Evolutionary conservation across 371 early-diverging fungal species (phyloP), one percentile per base, ranked within the genome.

Genomic region (Saksenaea vasiformis): DNA sequence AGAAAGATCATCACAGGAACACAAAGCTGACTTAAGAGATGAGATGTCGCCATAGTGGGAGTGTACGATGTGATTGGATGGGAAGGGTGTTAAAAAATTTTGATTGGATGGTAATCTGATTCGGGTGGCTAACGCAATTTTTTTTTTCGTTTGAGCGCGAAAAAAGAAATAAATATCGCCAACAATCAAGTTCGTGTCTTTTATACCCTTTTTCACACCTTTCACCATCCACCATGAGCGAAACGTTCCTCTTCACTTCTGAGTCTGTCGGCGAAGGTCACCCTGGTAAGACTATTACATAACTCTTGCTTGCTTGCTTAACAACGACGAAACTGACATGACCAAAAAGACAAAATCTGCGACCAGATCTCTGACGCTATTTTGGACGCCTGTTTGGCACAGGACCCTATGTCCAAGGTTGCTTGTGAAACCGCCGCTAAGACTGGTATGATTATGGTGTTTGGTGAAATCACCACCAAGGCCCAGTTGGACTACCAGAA

Each of bases 261-360:
- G 99, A 99, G 84, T 98, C 98, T 68, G 99, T 99, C 78, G 98
- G 99, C 77, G 97, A 97, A 87, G 99, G 99, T 68, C 99, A 99
- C 84, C 98, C 99, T 68, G 94, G 91, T 92, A 82, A 55, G 79
- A 76, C 62, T 51, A 8, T 22, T 22, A 47, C 10, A 10, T 54
- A 19, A 13, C 35, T 17, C 27, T 28, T 10, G 11, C n/a, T n/a
- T n/a, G n/a, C n/a, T n/a, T n/a, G n/a, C n/a, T n/a, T 34, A 17
- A 17, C 17, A 9, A 47, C 4, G 22, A 22, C 22, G 10, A 10
- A 11, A 55, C 64, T 37, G 54, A 37, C 26, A 41, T 14, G 3
- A 34, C 10, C n/a, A 19, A 57, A 60, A 62, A 93, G 96, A 99
- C 91, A 99, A 99, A 92, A 97, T 99, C 79, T 98, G 98, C 87